Percentiles rank a stretch among this genome's conserved stretches.
phyloP scores from a whole-genome alignment of 2,329 filamentous ascomycete species.

The Coniochaeta sp. region DNA sequence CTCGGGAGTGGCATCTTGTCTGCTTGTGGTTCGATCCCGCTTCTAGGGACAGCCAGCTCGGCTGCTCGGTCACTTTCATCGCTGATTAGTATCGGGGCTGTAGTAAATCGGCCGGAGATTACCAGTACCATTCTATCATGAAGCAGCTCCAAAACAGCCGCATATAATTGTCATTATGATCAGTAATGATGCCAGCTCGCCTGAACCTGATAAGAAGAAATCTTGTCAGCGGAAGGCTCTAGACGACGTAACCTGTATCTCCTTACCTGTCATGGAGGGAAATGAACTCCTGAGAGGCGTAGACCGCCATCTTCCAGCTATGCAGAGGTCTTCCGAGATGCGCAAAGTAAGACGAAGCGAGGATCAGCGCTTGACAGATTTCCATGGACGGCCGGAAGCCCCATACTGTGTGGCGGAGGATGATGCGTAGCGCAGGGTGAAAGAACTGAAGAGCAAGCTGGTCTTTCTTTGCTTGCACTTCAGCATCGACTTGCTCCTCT shows the following conservation, averaged over 20 bases:
- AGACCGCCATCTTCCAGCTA: constrained; percentile 24
- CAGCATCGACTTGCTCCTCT: neutral
- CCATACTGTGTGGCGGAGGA: constrained; percentile 19
- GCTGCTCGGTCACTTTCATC: constrained; percentile 17
- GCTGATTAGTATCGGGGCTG: neutral
- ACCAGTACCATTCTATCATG: constrained; percentile 17
- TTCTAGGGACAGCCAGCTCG: constrained; percentile 23
- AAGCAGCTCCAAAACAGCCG: constrained; percentile 24
- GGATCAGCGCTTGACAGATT: constrained; percentile 20
- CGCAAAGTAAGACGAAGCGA: constrained; percentile 25
- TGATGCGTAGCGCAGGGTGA: constrained; percentile 19
- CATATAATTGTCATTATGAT: constrained; percentile 9
- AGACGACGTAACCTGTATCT: constrained; percentile 13
- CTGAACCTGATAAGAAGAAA: constrained; percentile 6
- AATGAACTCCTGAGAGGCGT: constrained; percentile 15
- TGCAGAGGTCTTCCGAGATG: constrained; percentile 24
- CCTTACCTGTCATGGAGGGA: constrained; percentile 12
- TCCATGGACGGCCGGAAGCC: constrained; percentile 19
- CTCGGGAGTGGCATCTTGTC: constrained; percentile 22
- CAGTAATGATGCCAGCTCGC: constrained; percentile 10
- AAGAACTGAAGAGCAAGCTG: constrained; percentile 18
- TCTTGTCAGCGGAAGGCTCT: constrained; percentile 3
- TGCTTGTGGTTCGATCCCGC: constrained; percentile 21
- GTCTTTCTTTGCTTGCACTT: neutral
- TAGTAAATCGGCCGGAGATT: neutral